A percentile compares a stretch with the other conserved stretches of the same genome.
These are phyloP conservation scores for Penicillium sp. DNA, from an alignment of 2,329 filamentous ascomycete genomes.

Conservation along the genomic window DNA sequence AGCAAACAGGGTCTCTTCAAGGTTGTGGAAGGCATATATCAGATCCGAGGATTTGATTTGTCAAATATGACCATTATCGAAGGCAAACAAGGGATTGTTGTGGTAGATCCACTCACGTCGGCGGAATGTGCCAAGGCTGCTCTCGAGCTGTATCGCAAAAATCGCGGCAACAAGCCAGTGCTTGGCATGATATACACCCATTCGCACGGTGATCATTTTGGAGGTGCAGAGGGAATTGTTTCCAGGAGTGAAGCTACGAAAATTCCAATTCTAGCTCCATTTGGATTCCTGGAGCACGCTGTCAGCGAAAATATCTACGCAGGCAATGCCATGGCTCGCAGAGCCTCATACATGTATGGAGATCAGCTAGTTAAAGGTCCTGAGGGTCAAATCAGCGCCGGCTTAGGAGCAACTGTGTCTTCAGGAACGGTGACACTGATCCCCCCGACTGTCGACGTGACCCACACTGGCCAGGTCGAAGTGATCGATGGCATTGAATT, in stretches of 20 bases:
- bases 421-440: neutral
- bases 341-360: slow-evolving; percentile 46
- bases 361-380: slow-evolving; percentile 27
- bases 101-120: slow-evolving; percentile 43
- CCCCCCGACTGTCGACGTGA: neutral
- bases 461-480: neutral
- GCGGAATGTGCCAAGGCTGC: slow-evolving; percentile 37
- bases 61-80: slow-evolving; percentile 46
- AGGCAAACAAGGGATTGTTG: slow-evolving; percentile 34
- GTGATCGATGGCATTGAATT: slow-evolving; percentile 39
- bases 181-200: slow-evolving; percentile 44
- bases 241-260: neutral
- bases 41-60: slow-evolving; percentile 44
- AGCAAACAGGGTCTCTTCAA: slow-evolving; percentile 38
- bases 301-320: slow-evolving; percentile 43
- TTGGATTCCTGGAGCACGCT: slow-evolving; percentile 42
- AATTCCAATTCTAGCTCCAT: slow-evolving; percentile 30
- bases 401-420: slow-evolving; percentile 29
- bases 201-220: slow-evolving; percentile 43
- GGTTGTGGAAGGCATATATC: slow-evolving; percentile 39
- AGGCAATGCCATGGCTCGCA: slow-evolving; percentile 41
- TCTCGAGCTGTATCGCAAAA: slow-evolving; percentile 34
- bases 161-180: slow-evolving; percentile 12
- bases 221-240: slow-evolving; percentile 24
- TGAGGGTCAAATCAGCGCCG: slow-evolving; percentile 38